A percentile compares a stretch with the other conserved stretches of the same genome.
These are phyloP conservation scores for Cyberlindnera amylophila DNA, from an alignment of 805 yeast genomes.

Conservation along the genomic window DNA sequence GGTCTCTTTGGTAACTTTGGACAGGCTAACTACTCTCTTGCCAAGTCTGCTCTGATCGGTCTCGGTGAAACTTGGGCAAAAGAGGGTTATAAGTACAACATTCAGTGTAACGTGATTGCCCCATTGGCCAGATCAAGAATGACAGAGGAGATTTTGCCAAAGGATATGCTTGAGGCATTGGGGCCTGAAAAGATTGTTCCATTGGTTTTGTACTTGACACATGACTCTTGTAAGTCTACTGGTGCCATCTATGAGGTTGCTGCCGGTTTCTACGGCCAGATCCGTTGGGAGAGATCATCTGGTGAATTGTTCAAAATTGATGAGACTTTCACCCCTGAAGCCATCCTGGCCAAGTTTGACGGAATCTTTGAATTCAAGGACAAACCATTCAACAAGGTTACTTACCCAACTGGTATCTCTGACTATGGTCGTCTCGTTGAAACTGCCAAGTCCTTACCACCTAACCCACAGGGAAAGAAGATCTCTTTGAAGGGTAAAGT, in stretches of 20 bases:
- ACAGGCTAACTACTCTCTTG: slow-evolving; percentile 92
- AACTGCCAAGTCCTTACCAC: slow-evolving; percentile 45
- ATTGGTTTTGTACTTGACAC: slow-evolving; percentile 74
- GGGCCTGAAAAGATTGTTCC: slow-evolving; percentile 92
- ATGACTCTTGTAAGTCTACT: slow-evolving; percentile 56
- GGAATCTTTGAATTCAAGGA: slow-evolving; percentile 62
- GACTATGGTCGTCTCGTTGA: slow-evolving; percentile 64
- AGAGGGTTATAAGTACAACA: slow-evolving; percentile 86
- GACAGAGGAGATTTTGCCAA: slow-evolving; percentile 90
- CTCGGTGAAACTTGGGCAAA: slow-evolving; percentile 92
- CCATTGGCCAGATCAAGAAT: slow-evolving; percentile 94
- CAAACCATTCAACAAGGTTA: slow-evolving; percentile 48
- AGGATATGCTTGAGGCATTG: slow-evolving; percentile 73
- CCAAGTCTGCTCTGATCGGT: slow-evolving; percentile 86
- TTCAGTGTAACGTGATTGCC: slow-evolving; percentile 81
- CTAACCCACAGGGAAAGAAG: slow-evolving; percentile 56
- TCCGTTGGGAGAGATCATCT: slow-evolving; percentile 90
- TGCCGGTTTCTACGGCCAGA: slow-evolving; percentile 88
- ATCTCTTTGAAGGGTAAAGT: slow-evolving; percentile 77
- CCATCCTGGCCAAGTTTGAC: slow-evolving; percentile 63
- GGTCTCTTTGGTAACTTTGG: slow-evolving; percentile 97
- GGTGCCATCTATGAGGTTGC: slow-evolving; percentile 89
- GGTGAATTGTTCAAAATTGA: slow-evolving; percentile 85
- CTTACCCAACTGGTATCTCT: slow-evolving; percentile 69
- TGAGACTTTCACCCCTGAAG: slow-evolving; percentile 75